A percentile compares a stretch with the other conserved stretches of the same genome.
Evolutionary conservation across 2,329 filamentous ascomycete species (phyloP).

Genomic region (Colletotrichum magnum): DNA sequence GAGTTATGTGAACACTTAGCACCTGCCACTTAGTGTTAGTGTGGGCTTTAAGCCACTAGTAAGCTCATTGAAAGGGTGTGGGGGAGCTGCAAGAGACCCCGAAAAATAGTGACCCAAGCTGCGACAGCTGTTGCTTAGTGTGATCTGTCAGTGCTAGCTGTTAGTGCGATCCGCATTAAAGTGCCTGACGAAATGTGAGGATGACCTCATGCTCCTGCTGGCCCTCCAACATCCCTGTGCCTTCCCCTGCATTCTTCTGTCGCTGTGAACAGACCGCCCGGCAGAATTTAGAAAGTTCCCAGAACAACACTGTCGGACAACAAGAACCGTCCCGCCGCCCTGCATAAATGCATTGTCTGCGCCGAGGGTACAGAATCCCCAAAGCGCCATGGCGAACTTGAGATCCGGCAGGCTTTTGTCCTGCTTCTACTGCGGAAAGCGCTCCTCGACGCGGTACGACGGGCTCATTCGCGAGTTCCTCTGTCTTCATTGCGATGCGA

Average conservation of each 20-base stretch:
- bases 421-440: conserved; percentile 89
- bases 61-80: conserved; percentile 3
- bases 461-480: conserved; percentile 75
- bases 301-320: conserved; percentile 28
- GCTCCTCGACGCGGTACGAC: conserved; percentile 72
- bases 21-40: conserved; percentile 11
- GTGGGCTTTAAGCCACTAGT: background rate
- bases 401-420: conserved; percentile 61
- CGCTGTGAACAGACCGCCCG: conserved; percentile 48
- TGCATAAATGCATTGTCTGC: conserved; percentile 41
- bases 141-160: conserved; percentile 3
- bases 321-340: conserved; percentile 19
- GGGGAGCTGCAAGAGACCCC: conserved; percentile 1
- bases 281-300: conserved; percentile 50
- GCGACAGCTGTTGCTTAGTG: background rate
- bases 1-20: too few species aligned
- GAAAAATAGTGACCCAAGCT: background rate
- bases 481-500: conserved; percentile 85
- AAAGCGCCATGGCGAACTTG: conserved; percentile 59
- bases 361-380: conserved; percentile 22
- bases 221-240: conserved; percentile 20
- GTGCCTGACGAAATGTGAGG: conserved; percentile 14
- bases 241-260: conserved; percentile 26
- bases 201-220: conserved; percentile 37
- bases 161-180: conserved; percentile 12